Evolutionary conservation across 805 yeast genomes (phyloP), one percentile per base, ranked within the genome.

Genomic region (Lipomyces sp.): DNA sequence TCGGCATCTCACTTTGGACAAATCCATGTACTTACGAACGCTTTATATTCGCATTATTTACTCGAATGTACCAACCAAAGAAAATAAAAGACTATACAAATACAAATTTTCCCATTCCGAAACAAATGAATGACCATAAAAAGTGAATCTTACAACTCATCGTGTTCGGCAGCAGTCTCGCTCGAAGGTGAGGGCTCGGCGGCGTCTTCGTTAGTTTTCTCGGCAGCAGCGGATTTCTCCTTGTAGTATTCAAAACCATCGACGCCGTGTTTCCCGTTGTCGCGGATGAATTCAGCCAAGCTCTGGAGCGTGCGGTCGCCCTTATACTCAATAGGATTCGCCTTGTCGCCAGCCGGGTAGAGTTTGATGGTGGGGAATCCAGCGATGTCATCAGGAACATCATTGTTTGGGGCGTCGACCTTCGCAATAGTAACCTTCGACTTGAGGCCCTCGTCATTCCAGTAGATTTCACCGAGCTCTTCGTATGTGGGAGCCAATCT

Each of bases 351-450:
- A 58, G 96, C 98, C 64, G 96, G 96, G 77, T 82, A 93, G 51
- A 91, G 77, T 66, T 84, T 78, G 62, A 93, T 74, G 49, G 97
- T 91, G 72, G 98, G 98, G 78, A 86, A 93, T 50, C 97, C 96
- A 58, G 78, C 74, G 61, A 93, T 82, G 39, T 60, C 59, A 60
- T 86, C 84, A 51, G 81, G 83, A 55, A 91, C 87, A 68, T 93
- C 98, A 69, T 93, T 93, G 61, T 74, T 76, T 52, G 95, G 84
- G 68, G 91, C 95, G 72, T 93, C 96, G 49, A 93, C 71, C 70
- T 90, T 81, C 61, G 96, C 96, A 64, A 93, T 73, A 37, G 81
- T 67, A 52, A 91, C 85, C 66, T 81, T 75, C 47, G 72, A 72
- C 47, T 70, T 67, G 43, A 74, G 74, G 41, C 68, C 73, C 21